phyloP scores from a whole-genome alignment of 371 early-diverging fungal genomes.

The Syncephalastrum contaminatum region DNA sequence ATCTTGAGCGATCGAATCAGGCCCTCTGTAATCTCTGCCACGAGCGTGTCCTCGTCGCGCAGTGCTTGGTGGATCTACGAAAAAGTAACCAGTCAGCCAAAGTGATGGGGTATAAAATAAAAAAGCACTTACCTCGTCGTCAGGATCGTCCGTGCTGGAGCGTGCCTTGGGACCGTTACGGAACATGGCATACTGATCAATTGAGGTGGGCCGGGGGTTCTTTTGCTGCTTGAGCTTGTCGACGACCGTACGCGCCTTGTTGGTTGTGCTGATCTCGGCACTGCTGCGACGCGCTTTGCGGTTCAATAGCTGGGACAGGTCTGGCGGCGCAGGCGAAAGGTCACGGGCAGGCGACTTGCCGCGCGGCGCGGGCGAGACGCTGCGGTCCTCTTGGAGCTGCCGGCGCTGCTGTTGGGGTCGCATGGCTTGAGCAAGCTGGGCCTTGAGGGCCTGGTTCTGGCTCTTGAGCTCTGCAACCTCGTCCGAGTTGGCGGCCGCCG shows the following conservation, averaged over 20 bases:
- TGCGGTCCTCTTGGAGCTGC: constrained; percentile 18
- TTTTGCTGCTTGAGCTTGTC: constrained; percentile 29
- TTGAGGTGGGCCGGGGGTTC: constrained; percentile 44
- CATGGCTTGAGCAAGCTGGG: constrained; percentile 45
- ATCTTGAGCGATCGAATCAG: constrained; percentile 86
- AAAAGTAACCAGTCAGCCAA: neutral
- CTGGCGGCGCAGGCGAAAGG: constrained; percentile 37
- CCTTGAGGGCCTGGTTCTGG: constrained; percentile 46
- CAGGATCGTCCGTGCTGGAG: constrained; percentile 11
- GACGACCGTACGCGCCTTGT: constrained; percentile 25
- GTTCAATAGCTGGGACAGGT: constrained; percentile 11
- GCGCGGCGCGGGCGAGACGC: constrained; percentile 30
- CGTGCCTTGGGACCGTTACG: constrained; percentile 7
- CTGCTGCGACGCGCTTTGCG: constrained; percentile 43
- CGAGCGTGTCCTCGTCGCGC: constrained; percentile 72
- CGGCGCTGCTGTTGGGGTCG: constrained; percentile 25
- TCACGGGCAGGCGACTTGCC: constrained; percentile 10
- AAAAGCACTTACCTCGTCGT: constrained; percentile 14
- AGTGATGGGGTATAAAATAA: neutral
- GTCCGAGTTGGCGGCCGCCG: constrained; percentile 27
- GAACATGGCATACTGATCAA: constrained; percentile 34
- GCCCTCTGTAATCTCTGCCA: constrained; percentile 86
- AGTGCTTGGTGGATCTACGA: constrained; percentile 46
- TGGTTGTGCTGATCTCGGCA: constrained; percentile 19
- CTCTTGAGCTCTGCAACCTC: constrained; percentile 44